Conservation (phyloP, 352 stramenopile species). For the Phytophthora pini region DNA sequence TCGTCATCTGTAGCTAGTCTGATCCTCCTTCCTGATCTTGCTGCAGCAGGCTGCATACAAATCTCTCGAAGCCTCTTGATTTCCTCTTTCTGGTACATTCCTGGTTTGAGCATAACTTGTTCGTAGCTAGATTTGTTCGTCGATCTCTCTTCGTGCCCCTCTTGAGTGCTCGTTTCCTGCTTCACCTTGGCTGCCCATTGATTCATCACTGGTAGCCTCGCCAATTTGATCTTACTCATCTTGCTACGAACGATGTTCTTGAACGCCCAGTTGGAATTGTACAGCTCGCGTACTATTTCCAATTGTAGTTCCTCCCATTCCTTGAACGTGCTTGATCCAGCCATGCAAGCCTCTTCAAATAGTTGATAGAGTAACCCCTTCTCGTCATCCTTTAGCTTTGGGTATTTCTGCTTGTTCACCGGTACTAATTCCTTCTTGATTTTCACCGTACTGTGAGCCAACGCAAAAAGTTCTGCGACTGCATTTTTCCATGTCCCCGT, state of each 20-base stretch:
- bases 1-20: not conserved
- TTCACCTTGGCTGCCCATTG: not conserved
- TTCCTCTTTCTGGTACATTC: too few relatives aligned
- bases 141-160: too few relatives aligned
- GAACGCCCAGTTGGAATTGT: constrained; percentile 3
- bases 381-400: not conserved
- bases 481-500: too few relatives aligned
- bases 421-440: not conserved
- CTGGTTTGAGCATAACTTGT: too few relatives aligned
- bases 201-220: not conserved
- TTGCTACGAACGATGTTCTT: constrained; percentile 1
- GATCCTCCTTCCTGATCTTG: too few relatives aligned
- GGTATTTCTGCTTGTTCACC: not conserved
- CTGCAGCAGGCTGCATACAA: too few relatives aligned
- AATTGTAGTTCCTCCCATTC: not conserved
- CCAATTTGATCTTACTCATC: not conserved
- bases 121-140: too few relatives aligned
- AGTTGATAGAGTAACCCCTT: not conserved
- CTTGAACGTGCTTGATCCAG: not conserved
- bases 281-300: not conserved
- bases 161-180: not conserved
- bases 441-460: too few relatives aligned
- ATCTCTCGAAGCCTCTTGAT: too few relatives aligned
- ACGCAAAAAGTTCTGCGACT: too few relatives aligned
- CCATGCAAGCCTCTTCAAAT: not conserved